phyloP scores from a whole-genome alignment of 768 basidiomycete genomes.

The Pleurotus tuber-regium region DNA sequence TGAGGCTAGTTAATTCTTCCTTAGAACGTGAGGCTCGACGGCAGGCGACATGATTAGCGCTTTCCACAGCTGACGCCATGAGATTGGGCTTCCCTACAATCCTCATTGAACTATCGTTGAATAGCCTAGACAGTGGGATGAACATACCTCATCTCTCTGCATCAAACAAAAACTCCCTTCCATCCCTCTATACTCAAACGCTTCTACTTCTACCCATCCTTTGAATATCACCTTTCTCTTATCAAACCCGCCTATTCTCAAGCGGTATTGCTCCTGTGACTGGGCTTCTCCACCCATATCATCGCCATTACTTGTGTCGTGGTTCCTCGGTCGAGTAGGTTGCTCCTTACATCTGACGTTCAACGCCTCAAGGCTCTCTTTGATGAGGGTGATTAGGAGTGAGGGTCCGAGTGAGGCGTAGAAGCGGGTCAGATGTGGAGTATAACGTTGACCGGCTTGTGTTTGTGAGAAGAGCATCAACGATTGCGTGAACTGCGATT shows the following conservation, averaged over 20 bases:
- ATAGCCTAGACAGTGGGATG: not conserved
- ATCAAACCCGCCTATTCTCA: slow-evolving; percentile 73
- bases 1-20: no score
- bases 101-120: not conserved
- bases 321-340: slow-evolving; percentile 16
- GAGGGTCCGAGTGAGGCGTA: slow-evolving; percentile 60
- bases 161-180: slow-evolving; percentile 69
- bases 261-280: slow-evolving; percentile 16
- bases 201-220: slow-evolving; percentile 74
- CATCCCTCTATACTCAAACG: slow-evolving; percentile 44
- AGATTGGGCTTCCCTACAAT: slow-evolving; percentile 68
- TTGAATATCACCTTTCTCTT: slow-evolving; percentile 61
- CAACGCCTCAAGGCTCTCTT: slow-evolving; percentile 46
- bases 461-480: slow-evolving; percentile 87
- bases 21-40: slow-evolving; percentile 58
- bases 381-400: slow-evolving; percentile 50
- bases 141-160: slow-evolving; percentile 62
- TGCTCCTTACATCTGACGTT: slow-evolving; percentile 50
- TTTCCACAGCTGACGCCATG: slow-evolving; percentile 79
- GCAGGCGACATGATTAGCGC: slow-evolving; percentile 46
- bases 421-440: slow-evolving; percentile 78
- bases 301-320: slow-evolving; percentile 6
- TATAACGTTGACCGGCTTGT: slow-evolving; percentile 69
- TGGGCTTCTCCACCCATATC: slow-evolving; percentile 7
- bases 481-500: slow-evolving; percentile 77